A percentile compares a stretch with the other conserved stretches of the same genome.
These are phyloP conservation scores for Davidsoniella virescens DNA, from an alignment of 2,329 filamentous ascomycete species.

Conservation along the genomic window DNA sequence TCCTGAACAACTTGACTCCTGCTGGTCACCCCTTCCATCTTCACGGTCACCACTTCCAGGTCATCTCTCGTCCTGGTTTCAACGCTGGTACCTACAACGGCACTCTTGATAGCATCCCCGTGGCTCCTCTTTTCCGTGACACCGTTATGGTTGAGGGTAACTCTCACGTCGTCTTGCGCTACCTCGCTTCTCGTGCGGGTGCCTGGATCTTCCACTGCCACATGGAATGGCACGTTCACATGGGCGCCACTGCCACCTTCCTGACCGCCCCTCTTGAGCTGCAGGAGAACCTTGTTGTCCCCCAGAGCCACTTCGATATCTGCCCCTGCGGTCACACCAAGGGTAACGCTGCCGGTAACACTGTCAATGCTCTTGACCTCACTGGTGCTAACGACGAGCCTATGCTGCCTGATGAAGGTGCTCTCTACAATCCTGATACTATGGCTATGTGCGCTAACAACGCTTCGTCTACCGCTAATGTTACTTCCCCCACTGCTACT, in stretches of 20 bases:
- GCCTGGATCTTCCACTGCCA: constrained; percentile 35
- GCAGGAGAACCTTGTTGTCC: constrained; percentile 32
- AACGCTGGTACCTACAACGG: constrained; percentile 21
- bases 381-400: constrained; percentile 17
- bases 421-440: constrained; percentile 4
- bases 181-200: constrained; percentile 29
- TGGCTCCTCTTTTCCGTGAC: constrained; percentile 30
- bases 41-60: constrained; percentile 39
- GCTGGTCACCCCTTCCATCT: constrained; percentile 36
- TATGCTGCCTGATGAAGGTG: constrained; percentile 9
- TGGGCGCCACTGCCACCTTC: constrained; percentile 28
- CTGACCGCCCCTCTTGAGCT: constrained; percentile 25
- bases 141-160: constrained; percentile 30
- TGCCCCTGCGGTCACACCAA: constrained; percentile 23
- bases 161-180: constrained; percentile 32
- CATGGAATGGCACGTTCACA: constrained; percentile 38
- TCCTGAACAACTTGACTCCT: constrained; percentile 35
- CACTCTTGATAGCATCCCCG: constrained; percentile 16
- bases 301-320: constrained; percentile 25
- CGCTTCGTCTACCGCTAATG: not conserved
- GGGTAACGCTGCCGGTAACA: constrained; percentile 47
- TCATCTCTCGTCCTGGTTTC: constrained; percentile 21
- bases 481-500: not conserved
- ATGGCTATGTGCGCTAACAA: constrained; percentile 3
- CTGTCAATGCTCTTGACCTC: constrained; percentile 32